Evolutionary conservation across 2,329 filamentous ascomycete genomes (phyloP).

Genomic region (Calonectria naviculata): DNA sequence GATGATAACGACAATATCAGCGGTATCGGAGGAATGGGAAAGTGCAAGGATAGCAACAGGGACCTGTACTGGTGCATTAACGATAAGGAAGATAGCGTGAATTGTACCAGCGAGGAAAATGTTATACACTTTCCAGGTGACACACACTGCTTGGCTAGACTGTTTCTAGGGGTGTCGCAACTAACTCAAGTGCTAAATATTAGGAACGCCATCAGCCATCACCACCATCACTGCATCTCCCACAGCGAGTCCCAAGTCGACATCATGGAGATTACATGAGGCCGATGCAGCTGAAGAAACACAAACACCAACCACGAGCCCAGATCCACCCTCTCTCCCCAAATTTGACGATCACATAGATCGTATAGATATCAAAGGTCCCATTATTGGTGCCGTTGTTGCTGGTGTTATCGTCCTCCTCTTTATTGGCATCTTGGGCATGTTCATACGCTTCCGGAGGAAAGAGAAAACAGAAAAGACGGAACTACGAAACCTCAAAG

Average conservation of each 20-base stretch:
- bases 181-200: not conserved
- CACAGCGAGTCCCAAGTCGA: not conserved
- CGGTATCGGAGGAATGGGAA: not conserved
- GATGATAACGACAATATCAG: not conserved
- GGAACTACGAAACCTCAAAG: too few relatives aligned
- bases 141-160: not conserved
- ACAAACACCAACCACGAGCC: not conserved
- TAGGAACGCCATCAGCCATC: not conserved
- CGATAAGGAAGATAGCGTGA: not conserved
- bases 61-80: conserved; percentile 10
- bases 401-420: not conserved
- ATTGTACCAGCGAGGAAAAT: not conserved
- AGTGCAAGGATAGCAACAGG: not conserved
- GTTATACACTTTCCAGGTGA: conserved; percentile 4
- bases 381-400: not conserved
- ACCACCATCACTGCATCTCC: not conserved
- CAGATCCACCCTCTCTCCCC: not conserved
- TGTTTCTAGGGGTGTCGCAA: not conserved
- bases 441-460: not conserved
- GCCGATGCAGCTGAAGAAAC: not conserved
- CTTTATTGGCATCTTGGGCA: not conserved
- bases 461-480: not conserved
- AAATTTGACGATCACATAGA: not conserved
- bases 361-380: not conserved
- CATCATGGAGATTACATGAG: not conserved